Evolutionary conservation across 208 protist species (phyloP).

Genomic region (Jaenimonas drosophilae): DNA sequence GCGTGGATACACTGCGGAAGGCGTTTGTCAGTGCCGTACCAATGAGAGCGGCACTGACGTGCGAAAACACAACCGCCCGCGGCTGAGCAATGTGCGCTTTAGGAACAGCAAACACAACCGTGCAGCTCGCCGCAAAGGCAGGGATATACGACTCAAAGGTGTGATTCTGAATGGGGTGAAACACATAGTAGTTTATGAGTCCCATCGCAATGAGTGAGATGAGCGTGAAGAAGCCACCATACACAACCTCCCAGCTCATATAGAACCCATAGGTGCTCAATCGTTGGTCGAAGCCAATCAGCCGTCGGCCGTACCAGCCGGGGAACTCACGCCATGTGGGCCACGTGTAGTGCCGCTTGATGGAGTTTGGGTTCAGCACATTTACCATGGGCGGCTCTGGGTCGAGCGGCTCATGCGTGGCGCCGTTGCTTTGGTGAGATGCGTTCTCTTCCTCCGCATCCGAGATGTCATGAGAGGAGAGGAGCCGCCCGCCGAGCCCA

Average conservation of each 20-base stretch:
- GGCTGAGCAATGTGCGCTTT: slow-evolving; percentile 48
- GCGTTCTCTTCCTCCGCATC: neutral
- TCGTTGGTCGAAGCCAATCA: slow-evolving; percentile 46
- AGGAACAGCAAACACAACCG: slow-evolving; percentile 36
- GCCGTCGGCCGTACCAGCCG: slow-evolving; percentile 41
- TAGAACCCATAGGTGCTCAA: slow-evolving; percentile 38
- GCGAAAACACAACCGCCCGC: slow-evolving; percentile 30
- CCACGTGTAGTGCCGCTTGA: slow-evolving; percentile 16
- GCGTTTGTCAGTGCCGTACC: slow-evolving; percentile 32
- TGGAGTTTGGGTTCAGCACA: neutral
- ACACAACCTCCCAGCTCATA: slow-evolving; percentile 27
- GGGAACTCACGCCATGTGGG: slow-evolving; percentile 17
- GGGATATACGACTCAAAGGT: slow-evolving; percentile 34
- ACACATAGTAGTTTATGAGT: slow-evolving; percentile 51
- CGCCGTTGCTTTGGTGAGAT: neutral
- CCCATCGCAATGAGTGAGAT: slow-evolving; percentile 37
- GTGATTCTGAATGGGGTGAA: slow-evolving; percentile 26
- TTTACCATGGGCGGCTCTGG: neutral
- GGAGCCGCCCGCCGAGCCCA: slow-evolving; percentile 10
- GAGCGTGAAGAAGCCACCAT: slow-evolving; percentile 33
- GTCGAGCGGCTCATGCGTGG: neutral
- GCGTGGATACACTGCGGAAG: slow-evolving; percentile 21
- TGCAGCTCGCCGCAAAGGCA: slow-evolving; percentile 43
- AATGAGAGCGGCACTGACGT: slow-evolving; percentile 56
- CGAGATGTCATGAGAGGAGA: slow-evolving; percentile 13